A percentile compares a stretch with the other conserved stretches of the same genome.
Conservation (phyloP, 257 asterid species). For the Mitragyna speciosa region DNA sequence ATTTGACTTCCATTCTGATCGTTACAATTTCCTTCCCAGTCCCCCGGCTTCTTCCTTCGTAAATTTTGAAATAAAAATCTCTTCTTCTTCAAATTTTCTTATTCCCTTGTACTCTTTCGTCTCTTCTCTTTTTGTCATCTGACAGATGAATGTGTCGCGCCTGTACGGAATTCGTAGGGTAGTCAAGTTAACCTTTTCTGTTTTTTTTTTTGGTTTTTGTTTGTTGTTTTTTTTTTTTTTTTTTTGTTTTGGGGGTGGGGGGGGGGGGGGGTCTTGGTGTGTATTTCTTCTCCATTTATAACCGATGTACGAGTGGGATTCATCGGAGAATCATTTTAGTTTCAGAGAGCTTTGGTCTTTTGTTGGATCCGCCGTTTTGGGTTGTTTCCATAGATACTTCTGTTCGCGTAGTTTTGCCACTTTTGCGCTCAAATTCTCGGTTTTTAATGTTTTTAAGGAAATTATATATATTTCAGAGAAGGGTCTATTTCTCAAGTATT, state of each 20-base stretch:
- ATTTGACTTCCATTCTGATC: no score
- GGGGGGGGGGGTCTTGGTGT: not conserved
- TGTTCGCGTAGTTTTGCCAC: not conserved
- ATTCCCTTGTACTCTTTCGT: not conserved
- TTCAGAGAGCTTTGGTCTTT: not conserved
- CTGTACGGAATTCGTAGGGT: not conserved
- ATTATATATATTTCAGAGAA: not conserved
- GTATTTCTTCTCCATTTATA: not conserved
- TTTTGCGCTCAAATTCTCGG: not conserved
- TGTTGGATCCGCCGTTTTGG: constrained; percentile 10
- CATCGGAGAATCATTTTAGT: not conserved
- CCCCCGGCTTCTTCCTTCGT: no score
- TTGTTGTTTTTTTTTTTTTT: not conserved
- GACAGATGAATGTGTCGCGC: not conserved
- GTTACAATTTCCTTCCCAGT: no score
- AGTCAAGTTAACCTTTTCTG: not conserved
- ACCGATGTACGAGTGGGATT: not conserved
- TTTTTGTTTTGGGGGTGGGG: no score
- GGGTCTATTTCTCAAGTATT: not conserved
- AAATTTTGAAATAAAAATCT: not conserved
- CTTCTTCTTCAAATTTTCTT: not conserved
- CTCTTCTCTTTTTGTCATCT: not conserved
- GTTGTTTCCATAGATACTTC: not conserved
- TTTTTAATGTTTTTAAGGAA: not conserved
- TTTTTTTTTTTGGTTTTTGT: not conserved